Evolutionary conservation across 2,329 filamentous ascomycete genomes (phyloP).

Genomic region (Pseudogymnoascus sp.): DNA sequence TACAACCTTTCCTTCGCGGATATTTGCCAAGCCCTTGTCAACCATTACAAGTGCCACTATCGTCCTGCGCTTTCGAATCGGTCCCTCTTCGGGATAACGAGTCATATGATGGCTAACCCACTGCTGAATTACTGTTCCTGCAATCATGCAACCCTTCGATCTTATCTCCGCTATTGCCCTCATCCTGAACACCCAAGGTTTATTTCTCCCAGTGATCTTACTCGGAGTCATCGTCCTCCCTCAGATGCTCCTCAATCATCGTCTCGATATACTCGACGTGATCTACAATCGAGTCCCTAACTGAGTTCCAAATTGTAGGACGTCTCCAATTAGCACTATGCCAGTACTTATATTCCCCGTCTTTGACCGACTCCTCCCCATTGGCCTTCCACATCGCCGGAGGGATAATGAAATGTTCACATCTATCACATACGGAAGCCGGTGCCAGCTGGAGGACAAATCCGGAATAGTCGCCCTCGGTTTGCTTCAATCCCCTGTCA

Average conservation of each 20-base stretch:
- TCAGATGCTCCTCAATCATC: not conserved
- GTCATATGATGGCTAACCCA: not conserved
- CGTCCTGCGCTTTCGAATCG: not conserved
- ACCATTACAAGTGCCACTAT: not conserved
- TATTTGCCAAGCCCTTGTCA: not conserved
- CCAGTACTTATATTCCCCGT: too few relatives aligned
- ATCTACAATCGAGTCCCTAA: constrained; percentile 12
- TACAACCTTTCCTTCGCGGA: too few relatives aligned
- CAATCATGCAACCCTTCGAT: not conserved
- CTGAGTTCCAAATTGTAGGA: not conserved
- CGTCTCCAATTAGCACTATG: too few relatives aligned
- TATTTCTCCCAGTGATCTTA: not conserved
- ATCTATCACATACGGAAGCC: too few relatives aligned
- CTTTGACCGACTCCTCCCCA: too few relatives aligned
- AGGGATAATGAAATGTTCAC: too few relatives aligned
- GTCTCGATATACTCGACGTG: constrained; percentile 13
- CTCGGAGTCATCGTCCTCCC: not conserved
- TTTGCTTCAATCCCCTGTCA: too few relatives aligned
- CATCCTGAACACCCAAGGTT: not conserved
- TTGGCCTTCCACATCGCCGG: too few relatives aligned
- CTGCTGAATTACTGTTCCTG: not conserved
- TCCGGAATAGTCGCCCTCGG: too few relatives aligned
- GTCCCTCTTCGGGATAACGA: not conserved
- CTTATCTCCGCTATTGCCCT: not conserved
- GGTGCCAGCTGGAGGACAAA: too few relatives aligned